phyloP scores from a whole-genome alignment of 768 basidiomycete genomes.

The Suillus americanus region DNA sequence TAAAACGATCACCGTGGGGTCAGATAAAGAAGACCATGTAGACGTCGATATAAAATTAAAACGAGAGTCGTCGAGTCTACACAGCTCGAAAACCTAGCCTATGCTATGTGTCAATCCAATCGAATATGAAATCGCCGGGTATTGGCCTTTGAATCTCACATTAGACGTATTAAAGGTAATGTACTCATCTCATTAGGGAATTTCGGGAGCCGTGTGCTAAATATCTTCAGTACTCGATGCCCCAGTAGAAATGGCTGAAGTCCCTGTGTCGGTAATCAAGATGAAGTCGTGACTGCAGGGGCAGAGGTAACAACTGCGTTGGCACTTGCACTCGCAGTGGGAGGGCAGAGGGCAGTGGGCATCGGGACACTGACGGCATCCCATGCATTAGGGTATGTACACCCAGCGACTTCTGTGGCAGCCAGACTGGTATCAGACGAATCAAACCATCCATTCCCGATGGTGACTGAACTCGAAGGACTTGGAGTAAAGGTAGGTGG shows the following conservation, averaged over 20 bases:
- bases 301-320: slow-evolving; percentile 5
- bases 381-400: slow-evolving; percentile 67
- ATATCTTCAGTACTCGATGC: neutral
- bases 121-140: neutral
- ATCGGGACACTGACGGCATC: slow-evolving; percentile 50
- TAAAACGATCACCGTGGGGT: neutral
- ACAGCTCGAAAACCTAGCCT: neutral
- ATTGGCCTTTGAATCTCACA: neutral
- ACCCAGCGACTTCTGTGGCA: slow-evolving; percentile 60
- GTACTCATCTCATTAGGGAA: neutral
- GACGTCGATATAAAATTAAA: neutral
- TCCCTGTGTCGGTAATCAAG: neutral
- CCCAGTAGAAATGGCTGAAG: neutral
- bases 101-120: neutral
- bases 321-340: slow-evolving; percentile 4
- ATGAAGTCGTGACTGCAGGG: neutral
- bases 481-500: slow-evolving; percentile 49
- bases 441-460: slow-evolving; percentile 61
- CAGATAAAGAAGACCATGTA: neutral
- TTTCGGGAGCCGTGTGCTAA: too few species aligned
- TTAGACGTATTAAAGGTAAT: neutral
- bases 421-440: slow-evolving; percentile 48
- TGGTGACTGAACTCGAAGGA: slow-evolving; percentile 37
- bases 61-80: neutral
- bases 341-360: slow-evolving; percentile 45